Percentiles rank a stretch among this genome's conserved stretches.
Evolutionary conservation across 768 basidiomycete species (phyloP).

Genomic region (Lactifluus echinatus): DNA sequence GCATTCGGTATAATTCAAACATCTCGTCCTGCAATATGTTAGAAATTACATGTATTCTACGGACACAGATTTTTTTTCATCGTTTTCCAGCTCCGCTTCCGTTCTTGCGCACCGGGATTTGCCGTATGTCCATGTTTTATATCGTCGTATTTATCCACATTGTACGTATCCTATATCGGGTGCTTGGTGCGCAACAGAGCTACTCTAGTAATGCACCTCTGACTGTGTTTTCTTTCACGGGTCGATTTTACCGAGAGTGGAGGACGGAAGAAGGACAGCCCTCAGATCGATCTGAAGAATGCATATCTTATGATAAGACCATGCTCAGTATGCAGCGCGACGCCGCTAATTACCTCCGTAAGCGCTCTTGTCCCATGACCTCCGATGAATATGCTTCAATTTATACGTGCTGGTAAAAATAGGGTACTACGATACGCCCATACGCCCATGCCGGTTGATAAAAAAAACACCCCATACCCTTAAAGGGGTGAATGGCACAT

Average conservation of each 20-base stretch:
- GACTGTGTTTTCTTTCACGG: neutral
- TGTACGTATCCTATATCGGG: slow-evolving; percentile 20
- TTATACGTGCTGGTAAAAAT: slow-evolving; percentile 4
- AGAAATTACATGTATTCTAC: slow-evolving; percentile 21
- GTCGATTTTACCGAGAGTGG: slow-evolving; percentile 1
- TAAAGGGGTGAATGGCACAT: neutral
- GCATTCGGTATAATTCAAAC: slow-evolving; percentile 16
- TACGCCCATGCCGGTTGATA: slow-evolving; percentile 2
- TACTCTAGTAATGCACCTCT: slow-evolving; percentile 18
- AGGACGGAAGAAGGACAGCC: neutral
- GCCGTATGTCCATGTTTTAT: slow-evolving; percentile 27
- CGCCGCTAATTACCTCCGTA: neutral
- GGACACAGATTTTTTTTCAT: slow-evolving; percentile 8
- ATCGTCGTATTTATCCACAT: slow-evolving; percentile 26
- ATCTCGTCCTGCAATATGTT: slow-evolving; percentile 20
- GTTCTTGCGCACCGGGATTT: slow-evolving; percentile 22
- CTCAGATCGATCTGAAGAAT: slow-evolving; percentile 8
- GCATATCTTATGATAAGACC: neutral
- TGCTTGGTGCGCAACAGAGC: slow-evolving; percentile 20
- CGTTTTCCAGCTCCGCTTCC: slow-evolving; percentile 17
- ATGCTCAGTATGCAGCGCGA: neutral
- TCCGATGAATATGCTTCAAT: slow-evolving; percentile 1
- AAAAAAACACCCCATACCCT: slow-evolving; percentile 1
- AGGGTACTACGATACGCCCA: slow-evolving; percentile 9
- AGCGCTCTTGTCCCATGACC: slow-evolving; percentile 13